Conservation (phyloP, 2,329 filamentous ascomycete species). For the Thielaviopsis populi region DNA sequence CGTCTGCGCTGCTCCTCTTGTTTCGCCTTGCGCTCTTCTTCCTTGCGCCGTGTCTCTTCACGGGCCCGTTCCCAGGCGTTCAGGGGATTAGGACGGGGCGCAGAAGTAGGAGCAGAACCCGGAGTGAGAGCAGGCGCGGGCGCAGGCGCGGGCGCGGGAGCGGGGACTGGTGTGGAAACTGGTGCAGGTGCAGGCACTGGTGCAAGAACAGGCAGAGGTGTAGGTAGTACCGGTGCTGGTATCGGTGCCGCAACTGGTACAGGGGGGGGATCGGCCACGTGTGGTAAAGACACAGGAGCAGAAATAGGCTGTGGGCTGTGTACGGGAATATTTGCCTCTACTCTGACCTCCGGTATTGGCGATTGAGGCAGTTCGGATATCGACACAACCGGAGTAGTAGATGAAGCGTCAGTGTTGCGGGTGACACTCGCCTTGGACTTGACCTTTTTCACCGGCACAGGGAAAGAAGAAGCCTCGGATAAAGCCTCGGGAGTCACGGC, state of each 20-base stretch:
- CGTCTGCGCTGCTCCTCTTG: slow-evolving; percentile 46
- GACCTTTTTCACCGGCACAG: background rate
- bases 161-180: background rate
- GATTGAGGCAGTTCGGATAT: background rate
- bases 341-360: background rate
- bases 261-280: background rate
- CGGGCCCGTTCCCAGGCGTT: slow-evolving; percentile 51
- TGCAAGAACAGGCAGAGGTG: background rate
- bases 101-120: background rate
- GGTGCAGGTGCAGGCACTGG: background rate
- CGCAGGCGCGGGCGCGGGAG: too few relatives aligned
- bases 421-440: background rate
- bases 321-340: background rate
- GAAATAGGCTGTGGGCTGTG: background rate
- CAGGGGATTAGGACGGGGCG: slow-evolving; percentile 6
- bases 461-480: background rate
- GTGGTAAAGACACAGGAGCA: background rate
- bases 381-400: background rate
- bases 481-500: background rate
- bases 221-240: background rate
- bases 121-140: background rate
- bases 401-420: background rate
- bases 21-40: slow-evolving; percentile 46
- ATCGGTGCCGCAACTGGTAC: background rate
- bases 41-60: slow-evolving; percentile 48